These are phyloP conservation scores for Aspergillus ochraceus DNA, from an alignment of 2,329 filamentous ascomycete genomes.

Conservation along the genomic window DNA sequence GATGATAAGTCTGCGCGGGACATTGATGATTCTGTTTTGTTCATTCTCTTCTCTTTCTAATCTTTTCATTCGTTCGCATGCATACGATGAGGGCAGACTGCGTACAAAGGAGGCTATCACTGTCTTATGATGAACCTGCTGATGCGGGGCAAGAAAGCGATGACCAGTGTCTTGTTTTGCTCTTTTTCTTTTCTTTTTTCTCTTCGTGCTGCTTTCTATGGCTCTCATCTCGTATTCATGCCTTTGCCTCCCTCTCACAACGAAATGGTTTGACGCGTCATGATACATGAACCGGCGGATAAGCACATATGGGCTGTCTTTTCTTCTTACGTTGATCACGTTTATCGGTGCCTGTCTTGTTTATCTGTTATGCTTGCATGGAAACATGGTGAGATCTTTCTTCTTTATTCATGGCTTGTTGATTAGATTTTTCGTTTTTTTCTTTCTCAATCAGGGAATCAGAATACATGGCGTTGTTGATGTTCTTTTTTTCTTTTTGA, in stretches of 20 bases:
- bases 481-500: no score
- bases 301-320: background rate
- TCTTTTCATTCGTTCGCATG: background rate
- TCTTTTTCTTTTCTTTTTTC: background rate
- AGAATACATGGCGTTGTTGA: no score
- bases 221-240: background rate
- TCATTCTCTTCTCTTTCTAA: slow-evolving; percentile 1
- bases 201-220: background rate
- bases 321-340: background rate
- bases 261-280: slow-evolving; percentile 14
- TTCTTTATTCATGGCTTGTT: background rate
- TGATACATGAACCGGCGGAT: slow-evolving; percentile 9
- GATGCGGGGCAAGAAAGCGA: background rate
- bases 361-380: background rate
- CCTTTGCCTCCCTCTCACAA: background rate
- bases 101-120: background rate
- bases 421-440: background rate
- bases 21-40: slow-evolving; percentile 1
- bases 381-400: background rate
- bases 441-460: no score
- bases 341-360: background rate
- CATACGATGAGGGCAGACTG: background rate
- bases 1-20: background rate
- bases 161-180: background rate
- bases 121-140: background rate